phyloP scores from a whole-genome alignment of 148 eudicot species.

The Amaranthus hypochondriacus region DNA sequence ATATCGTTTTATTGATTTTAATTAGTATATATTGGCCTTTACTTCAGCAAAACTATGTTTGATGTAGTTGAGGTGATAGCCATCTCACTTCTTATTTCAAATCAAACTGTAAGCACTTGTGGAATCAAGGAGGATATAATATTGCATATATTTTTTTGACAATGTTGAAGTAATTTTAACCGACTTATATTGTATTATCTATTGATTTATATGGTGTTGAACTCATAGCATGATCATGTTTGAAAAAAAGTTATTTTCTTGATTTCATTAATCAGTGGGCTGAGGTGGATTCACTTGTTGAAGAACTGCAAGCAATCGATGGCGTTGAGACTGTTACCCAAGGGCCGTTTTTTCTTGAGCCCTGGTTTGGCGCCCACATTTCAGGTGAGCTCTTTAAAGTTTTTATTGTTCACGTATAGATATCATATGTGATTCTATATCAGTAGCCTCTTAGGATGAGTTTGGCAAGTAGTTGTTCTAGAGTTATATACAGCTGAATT shows the following conservation, averaged over 20 bases:
- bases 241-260: constrained; percentile 9
- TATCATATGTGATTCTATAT: background rate
- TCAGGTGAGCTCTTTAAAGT: constrained; percentile 47
- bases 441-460: background rate
- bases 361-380: constrained; percentile 98
- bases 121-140: background rate
- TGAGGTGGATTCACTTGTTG: constrained; percentile 75
- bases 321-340: constrained; percentile 70
- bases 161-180: background rate
- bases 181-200: background rate
- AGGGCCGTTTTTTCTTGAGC: constrained; percentile 83
- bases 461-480: background rate
- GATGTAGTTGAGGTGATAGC: background rate
- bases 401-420: background rate
- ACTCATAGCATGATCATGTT: constrained; percentile 7
- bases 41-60: background rate
- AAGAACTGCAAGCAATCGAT: constrained; percentile 62
- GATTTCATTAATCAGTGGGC: constrained; percentile 56
- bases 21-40: background rate
- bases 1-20: background rate
- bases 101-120: background rate
- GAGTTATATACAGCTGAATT: background rate
- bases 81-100: background rate
- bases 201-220: background rate
- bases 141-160: background rate